Percentiles rank a stretch among this genome's conserved stretches.
Conservation (phyloP, 208 protist genomes). For the Trypanosoma caninum region DNA sequence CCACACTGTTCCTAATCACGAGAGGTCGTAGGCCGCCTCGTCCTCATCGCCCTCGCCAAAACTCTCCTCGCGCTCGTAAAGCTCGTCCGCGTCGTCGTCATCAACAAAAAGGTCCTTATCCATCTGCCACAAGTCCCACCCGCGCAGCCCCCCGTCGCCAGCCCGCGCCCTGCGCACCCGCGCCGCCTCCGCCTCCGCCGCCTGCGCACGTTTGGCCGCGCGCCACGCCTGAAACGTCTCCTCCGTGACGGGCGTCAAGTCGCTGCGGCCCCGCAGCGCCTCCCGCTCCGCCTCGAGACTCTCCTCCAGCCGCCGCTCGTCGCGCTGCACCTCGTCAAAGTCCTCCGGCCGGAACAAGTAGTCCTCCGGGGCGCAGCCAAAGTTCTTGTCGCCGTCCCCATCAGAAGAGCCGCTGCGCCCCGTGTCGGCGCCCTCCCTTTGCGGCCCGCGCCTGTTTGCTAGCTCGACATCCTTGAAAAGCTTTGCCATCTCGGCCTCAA, state of each 20-base stretch:
- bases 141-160: slow-evolving; percentile 69
- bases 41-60: slow-evolving; percentile 46
- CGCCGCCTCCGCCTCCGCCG: slow-evolving; percentile 53
- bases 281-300: slow-evolving; percentile 80
- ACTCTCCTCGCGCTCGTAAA: slow-evolving; percentile 62
- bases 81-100: slow-evolving; percentile 79
- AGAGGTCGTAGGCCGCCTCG: slow-evolving; percentile 64
- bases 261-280: slow-evolving; percentile 61
- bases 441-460: slow-evolving; percentile 20
- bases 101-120: slow-evolving; percentile 83
- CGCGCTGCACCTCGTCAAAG: slow-evolving; percentile 82
- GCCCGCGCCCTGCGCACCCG: slow-evolving; percentile 65
- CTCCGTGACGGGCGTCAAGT: slow-evolving; percentile 84
- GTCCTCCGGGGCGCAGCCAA: slow-evolving; percentile 68
- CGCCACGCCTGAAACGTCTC: slow-evolving; percentile 77
- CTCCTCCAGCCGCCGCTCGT: slow-evolving; percentile 85
- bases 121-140: slow-evolving; percentile 85
- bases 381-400: slow-evolving; percentile 40
- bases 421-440: too few relatives aligned
- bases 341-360: slow-evolving; percentile 90
- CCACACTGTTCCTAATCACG: slow-evolving; percentile 22
- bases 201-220: slow-evolving; percentile 57
- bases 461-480: slow-evolving; percentile 75
- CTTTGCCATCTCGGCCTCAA: slow-evolving; percentile 78
- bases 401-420: too few relatives aligned